Evolutionary conservation across 2,329 filamentous ascomycete species (phyloP), one percentile per base, ranked within the genome.

Genomic region (Coniosporium tulheliwenetii): DNA sequence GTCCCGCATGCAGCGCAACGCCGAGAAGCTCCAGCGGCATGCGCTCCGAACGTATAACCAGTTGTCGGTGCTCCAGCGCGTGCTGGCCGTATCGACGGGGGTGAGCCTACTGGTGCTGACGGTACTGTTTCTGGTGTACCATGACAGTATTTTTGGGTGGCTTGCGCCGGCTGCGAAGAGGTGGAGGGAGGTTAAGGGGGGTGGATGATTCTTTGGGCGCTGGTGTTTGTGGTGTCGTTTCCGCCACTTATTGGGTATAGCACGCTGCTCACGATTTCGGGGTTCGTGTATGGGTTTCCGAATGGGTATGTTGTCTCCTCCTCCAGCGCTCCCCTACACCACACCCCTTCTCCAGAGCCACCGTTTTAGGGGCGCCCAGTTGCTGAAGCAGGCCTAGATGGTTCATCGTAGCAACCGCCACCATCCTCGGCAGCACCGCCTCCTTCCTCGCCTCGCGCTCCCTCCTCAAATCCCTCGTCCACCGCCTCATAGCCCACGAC

Each of bases 231-330:
- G 34, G 81, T 86, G 12, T 84, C 80, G 2, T 93, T 94, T 58
- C 87, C 87, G 14, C 87, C 87, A 2, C 61, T 93, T 51, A 80
- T 95, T 47, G 87, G 87, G 10, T 94, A 93, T 66, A 84, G 80
- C 45, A 84, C 81, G 1, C 79, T 80, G 50, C 67, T 81, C 29
- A 83, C 79, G 1, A 68, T 81, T 14, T 66, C 75, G 3, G 80
- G 80, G 0, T 84, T 82, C 52, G 72, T 85, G 12, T 84, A 79
- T 56, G 80, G 80, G 0, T 71, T 83, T 50, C 77, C 77, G 43
- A 75, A 77, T 52, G 77, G 77, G 63, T 91, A 76, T 68, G 66
- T 73, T 3, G 5, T 12, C 10, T 5, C 32, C 32, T 5, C 7
- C 32, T 13, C 10, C 32, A 33, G 13, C 10, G 8, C 10, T 3